Evolutionary conservation across 176 grass and related monocot species (phyloP).

Genomic region (Triticum aestivum): IWGSC_CS_RefSeq_v2.1 NC_057801.1:669966500-669966999

Average conservation of each 20-base stretch:
- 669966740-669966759: background rate
- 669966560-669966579: background rate
- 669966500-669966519: background rate
- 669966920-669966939: background rate
- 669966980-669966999: background rate
- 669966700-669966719: background rate
- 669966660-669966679: background rate
- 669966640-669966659: background rate
- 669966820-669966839: background rate
- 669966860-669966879: background rate
- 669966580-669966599: background rate
- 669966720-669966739: background rate
- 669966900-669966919: background rate
- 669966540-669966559: background rate
- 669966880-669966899: background rate
- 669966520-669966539: background rate
- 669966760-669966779: background rate
- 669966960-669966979: background rate
- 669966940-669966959: constrained; percentile 26
- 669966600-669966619: background rate
- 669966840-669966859: background rate
- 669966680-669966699: constrained; percentile 6
- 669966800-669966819: constrained; percentile 5
- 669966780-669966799: background rate
- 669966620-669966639: background rate